Evolutionary conservation across 208 protist species (phyloP), one percentile per base, ranked within the genome.

Genomic region (Trypanosoma boissoni): DNA sequence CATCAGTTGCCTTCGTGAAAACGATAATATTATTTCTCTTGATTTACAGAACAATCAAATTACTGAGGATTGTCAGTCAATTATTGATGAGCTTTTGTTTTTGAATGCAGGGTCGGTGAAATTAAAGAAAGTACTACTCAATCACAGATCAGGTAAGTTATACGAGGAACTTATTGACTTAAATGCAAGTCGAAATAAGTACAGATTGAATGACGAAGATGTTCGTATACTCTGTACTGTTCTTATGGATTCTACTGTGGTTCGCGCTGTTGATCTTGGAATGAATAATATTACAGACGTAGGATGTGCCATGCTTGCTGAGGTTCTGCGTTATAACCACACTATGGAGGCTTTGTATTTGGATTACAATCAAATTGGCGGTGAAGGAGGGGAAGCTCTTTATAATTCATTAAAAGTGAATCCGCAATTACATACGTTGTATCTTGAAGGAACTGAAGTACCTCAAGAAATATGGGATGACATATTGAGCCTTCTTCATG

Each of bases 331-430:
- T 3, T 54, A 68, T 18, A 92, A 91, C 62, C 74, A 89, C 53
- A 77, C 48, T 4, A 66, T 96, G 37, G 72, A 90, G 63, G 74
- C 72, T 2, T 60, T 96, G 34, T 80, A 89, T 53, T 75, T 96
- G 14, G 76, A 76, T 29, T 70, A 83, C 32, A 96, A 96, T 59
- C 45, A 31, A 32, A 87, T 96, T 49, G 72, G 74, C n/a, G 58
- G 67, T 14, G 56, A 78, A 46, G 80, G 82, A 26, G 90, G 84
- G 14, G 80, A 86, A 29, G 82, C 82, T 10, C 59, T 96, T 23
- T 88, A 78, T 58, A 83, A 77, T 39, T 74, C 83, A 0, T 76
- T 94, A 16, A 88, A 88, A 58, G 66, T 86, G 20, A 94, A 94
- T 46, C 88, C 78, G 23, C 69, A 79, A 53, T 66, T 96, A 34